Evolutionary conservation across 2,329 filamentous ascomycete genomes (phyloP), one percentile per base, ranked within the genome.

Genomic region (Neofusicoccum sp.): DNA sequence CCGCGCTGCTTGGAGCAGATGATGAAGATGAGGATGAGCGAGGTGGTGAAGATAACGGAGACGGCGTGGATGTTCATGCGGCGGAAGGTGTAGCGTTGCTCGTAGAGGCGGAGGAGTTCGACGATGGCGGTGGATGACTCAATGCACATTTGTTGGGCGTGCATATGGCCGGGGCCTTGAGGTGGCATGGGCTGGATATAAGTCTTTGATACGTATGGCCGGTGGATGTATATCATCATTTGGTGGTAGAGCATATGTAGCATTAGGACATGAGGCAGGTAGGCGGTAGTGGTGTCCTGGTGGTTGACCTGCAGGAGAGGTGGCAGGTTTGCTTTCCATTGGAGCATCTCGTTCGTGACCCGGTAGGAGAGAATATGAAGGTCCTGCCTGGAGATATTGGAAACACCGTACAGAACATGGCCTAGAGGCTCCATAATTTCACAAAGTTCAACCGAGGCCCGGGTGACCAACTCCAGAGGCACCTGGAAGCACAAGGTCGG

Each of bases 191-290:
- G 59, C 28, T 61, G 59, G 16, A 61, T 61, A 26, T 61, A 76
- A 73, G 3, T 77, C 78, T 16, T 78, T 72, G 73, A 75, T 79
- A 61, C 59, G 24, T 61, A 61, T 11, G 78, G 78, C 2, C 78
- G 70, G 45, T 78, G 76, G 60, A 76, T 71, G 64, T 77, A 76
- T 28, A 79, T 78, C 53, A 77, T 69, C 2, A 78, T 74, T 54
- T 78, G 75, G 61, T 78, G 71, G 56, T 78, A 78, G 70, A 78
- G 75, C 70, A 78, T 75, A 56, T 78, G 76, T 2, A 78, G 67
- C 63, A 78, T 71, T 20, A 78, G 63, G n/a, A 78, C 68, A 61
- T 78, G 76, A 9, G 76, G 76, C 7, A 77, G 64, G 47, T 68
- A 70, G 5, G 74, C 70, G 2, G 65, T 67, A 1, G 63, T 68